Base-by-base conservation (phyloP, 495 filamentous ascomycete genomes). In the Annulohypoxylon moriforme region DNA sequence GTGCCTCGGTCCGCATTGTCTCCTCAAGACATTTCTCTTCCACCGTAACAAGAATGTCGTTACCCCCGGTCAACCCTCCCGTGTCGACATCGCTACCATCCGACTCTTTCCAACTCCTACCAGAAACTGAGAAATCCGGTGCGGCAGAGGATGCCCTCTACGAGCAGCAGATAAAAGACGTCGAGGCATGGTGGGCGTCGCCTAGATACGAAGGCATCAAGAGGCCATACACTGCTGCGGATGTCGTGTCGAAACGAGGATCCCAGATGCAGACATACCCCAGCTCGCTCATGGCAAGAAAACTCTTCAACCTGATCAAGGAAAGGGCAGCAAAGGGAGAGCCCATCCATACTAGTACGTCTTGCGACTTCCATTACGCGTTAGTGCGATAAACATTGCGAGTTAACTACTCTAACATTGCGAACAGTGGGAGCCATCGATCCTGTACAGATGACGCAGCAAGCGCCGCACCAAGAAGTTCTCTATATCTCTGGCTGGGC, bases 381-480 rank as follows among this genome's bases (percentile, higher is more conserved):
- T 33, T 36, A 3, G 18, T 11, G 10, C 9, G 8, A 11, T 9
- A 2, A 10, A 52, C 9, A 27, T 14, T 4, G 6, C 1, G n/a
- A 34, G 8, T 20, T 31, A 14, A 42, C 31, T 29, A 22, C 36
- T 4, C 9, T 46, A 31, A 42, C 60, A n/a, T 24, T 11, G 13
- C 24, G 10, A 47, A 72, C 55, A 94, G 92, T 99, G 91, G 96
- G 96, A 66, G 96, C 95, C 62, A 97, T 99, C 81, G 96, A 99
- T 76, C 96, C 96, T 14, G 88, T 98, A 8, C 96, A 99, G 81
- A 98, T 99, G 96, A 98, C 96, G 29, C 96, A 99, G 80, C 96
- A 98, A 83, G 96, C 96, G 24, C 88, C 91, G 1, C 91, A 98
- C 80, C 96, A 98, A 78, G 96, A 99, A 80, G 91, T 97, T 4